Evolutionary conservation across 441 rosid genomes (phyloP), one percentile per base, ranked within the genome.

Genomic region (Codiaeum variegatum): DNA sequence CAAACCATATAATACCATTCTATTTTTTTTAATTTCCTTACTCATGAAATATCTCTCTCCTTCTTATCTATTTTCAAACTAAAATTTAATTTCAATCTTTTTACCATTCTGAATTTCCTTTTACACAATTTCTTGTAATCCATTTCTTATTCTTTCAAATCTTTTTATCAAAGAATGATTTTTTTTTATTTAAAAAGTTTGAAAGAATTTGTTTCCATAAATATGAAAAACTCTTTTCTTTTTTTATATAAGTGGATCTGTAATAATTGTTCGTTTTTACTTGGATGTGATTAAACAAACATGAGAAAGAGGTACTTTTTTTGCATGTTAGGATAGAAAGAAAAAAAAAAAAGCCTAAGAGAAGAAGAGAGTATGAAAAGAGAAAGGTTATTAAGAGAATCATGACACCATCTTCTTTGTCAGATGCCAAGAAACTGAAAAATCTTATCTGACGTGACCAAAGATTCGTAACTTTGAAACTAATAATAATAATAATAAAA

Each of bases 391-490:
- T 65, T 26, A 73, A 75, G 46, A 46, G 73, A 80, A 78, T 70
- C 72, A 67, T 82, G 88, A 74, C 81, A 74, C 73, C 73, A 79
- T 78, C 82, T 72, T 79, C 75, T 76, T 64, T 79, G 82, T 83
- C 84, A 79, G 87, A 42, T 66, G 67, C 66, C 73, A 82, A 78
- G 84, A 70, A 64, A 83, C 77, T 77, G 77, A 71, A 79, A 80
- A 87, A 84, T 80, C 82, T 73, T 62, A 73, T 76, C 78, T 89
- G 97, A 89, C 88, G 91, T 85, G 85, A 85, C 87, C 85, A 86
- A 83, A 88, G 90, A 89, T 91, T 88, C 86, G 66, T 55, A 24
- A 55, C 23, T 7, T 52, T 80, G 52, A 73, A 79, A 71, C 84
- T 68, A 73, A 76, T 66, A 73, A 76, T 78, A 40, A 38, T 47